Evolutionary conservation across 768 basidiomycete species (phyloP).

Genomic region (Agrocybe praecox): DNA sequence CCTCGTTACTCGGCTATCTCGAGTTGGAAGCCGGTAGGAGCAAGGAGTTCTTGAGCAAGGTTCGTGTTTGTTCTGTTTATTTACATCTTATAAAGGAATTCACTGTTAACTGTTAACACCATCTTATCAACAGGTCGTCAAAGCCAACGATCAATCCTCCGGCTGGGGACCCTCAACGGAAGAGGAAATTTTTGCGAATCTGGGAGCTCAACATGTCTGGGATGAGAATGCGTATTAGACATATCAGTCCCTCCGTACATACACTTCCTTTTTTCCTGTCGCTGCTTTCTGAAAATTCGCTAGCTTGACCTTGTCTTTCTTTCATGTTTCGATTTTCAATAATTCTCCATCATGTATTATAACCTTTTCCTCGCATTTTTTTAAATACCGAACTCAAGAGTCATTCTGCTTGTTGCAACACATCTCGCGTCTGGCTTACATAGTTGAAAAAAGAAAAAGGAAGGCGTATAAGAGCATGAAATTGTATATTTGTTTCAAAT

Average conservation of each 20-base stretch:
- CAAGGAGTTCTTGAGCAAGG: constrained; percentile 77
- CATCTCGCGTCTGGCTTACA: no score
- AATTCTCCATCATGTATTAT: no score
- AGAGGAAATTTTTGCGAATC: constrained; percentile 20
- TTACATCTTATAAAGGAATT: not conserved
- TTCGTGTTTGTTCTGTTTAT: constrained; percentile 20
- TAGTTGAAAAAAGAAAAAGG: no score
- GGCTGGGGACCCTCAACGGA: constrained; percentile 14
- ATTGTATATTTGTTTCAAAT: no score
- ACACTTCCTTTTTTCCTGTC: not conserved
- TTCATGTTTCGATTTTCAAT: no score
- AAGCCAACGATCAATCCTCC: constrained; percentile 15
- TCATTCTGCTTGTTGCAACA: no score
- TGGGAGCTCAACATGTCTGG: constrained; percentile 18
- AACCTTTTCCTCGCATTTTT: no score
- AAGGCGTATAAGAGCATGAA: no score
- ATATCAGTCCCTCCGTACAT: not conserved
- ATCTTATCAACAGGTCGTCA: constrained; percentile 6
- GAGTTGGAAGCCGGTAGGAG: constrained; percentile 63
- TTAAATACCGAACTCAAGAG: no score
- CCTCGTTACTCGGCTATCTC: constrained; percentile 44
- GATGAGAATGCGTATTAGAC: constrained; percentile 21
- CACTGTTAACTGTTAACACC: not conserved
- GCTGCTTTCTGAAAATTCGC: not conserved
- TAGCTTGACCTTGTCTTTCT: not conserved